phyloP scores from a whole-genome alignment of 257 asterid species.

The Jasminum sambac region DNA sequence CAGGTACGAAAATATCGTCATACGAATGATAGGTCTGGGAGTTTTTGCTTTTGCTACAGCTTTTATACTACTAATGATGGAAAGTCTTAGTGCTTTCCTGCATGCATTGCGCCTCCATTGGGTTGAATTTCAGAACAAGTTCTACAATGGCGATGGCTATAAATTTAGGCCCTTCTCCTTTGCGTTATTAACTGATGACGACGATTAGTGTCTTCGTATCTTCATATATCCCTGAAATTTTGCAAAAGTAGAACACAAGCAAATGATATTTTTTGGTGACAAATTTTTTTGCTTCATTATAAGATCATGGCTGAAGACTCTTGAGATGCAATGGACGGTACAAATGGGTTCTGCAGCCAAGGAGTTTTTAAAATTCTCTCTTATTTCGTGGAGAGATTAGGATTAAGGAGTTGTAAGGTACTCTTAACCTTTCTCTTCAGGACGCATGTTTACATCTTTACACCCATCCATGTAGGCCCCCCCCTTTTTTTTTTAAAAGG shows the following conservation, averaged over 20 bases:
- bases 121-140: conserved; percentile 93
- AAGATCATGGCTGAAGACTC: conserved; percentile 34
- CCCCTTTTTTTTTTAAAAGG: background rate
- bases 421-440: conserved; percentile 17
- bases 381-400: conserved; percentile 20
- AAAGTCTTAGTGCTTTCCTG: conserved; percentile 90
- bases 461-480: conserved; percentile 8
- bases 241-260: conserved; percentile 24
- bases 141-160: conserved; percentile 86
- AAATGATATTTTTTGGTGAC: conserved; percentile 31
- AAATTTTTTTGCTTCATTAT: conserved; percentile 23
- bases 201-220: conserved; percentile 36
- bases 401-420: conserved; percentile 34
- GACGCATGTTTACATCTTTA: conserved; percentile 29
- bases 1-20: conserved; percentile 76
- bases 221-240: conserved; percentile 20
- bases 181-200: conserved; percentile 56
- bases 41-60: conserved; percentile 90
- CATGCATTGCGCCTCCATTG: conserved; percentile 94
- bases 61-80: conserved; percentile 88
- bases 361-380: conserved; percentile 27
- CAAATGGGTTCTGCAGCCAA: conserved; percentile 19
- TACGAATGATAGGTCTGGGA: conserved; percentile 66
- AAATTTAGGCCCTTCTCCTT: conserved; percentile 83
- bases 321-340: conserved; percentile 21